These are phyloP conservation scores for Talaromyces rugulosus DNA, from an alignment of 2,329 filamentous ascomycete genomes.

Conservation along the genomic window DNA sequence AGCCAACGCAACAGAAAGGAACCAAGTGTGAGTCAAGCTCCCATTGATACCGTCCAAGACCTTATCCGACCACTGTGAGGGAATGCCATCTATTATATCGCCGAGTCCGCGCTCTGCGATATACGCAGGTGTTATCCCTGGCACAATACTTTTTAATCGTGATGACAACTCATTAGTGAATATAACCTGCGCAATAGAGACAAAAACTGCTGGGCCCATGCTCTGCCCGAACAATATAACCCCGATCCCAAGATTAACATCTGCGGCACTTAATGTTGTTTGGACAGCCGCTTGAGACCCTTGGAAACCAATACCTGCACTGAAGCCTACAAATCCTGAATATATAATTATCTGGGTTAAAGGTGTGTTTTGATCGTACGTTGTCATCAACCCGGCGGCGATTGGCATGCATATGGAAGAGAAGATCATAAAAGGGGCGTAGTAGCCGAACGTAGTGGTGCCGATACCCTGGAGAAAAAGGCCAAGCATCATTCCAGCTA, in stretches of 20 bases:
- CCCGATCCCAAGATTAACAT: slow-evolving; percentile 20
- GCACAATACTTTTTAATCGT: slow-evolving; percentile 13
- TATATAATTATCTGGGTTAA: slow-evolving; percentile 26
- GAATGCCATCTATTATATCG: slow-evolving; percentile 17
- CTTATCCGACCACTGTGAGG: slow-evolving; percentile 9
- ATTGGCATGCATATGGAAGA: slow-evolving; percentile 30
- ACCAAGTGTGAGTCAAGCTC: slow-evolving; percentile 16
- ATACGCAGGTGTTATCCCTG: slow-evolving; percentile 14
- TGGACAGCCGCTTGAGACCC: slow-evolving; percentile 19
- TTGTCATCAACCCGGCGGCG: slow-evolving; percentile 39
- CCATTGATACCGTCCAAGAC: slow-evolving; percentile 19
- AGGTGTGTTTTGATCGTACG: slow-evolving; percentile 27
- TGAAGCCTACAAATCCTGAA: slow-evolving; percentile 25
- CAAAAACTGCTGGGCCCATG: slow-evolving; percentile 38
- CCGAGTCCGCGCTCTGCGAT: slow-evolving; percentile 17
- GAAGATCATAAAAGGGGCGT: slow-evolving; percentile 32
- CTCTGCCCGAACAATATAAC: slow-evolving; percentile 22
- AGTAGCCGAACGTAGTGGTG: slow-evolving; percentile 25
- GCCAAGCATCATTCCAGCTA: slow-evolving; percentile 20
- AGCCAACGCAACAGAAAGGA: slow-evolving; percentile 4
- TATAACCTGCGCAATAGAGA: slow-evolving; percentile 50
- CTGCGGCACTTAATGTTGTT: slow-evolving; percentile 18
- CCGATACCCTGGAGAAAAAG: slow-evolving; percentile 19
- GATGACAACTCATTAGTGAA: slow-evolving; percentile 46
- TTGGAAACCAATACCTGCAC: slow-evolving; percentile 23